A percentile compares a stretch with the other conserved stretches of the same genome.
Evolutionary conservation across 2,329 filamentous ascomycete genomes (phyloP).

Genomic region (Aspergillus jensenii): DNA sequence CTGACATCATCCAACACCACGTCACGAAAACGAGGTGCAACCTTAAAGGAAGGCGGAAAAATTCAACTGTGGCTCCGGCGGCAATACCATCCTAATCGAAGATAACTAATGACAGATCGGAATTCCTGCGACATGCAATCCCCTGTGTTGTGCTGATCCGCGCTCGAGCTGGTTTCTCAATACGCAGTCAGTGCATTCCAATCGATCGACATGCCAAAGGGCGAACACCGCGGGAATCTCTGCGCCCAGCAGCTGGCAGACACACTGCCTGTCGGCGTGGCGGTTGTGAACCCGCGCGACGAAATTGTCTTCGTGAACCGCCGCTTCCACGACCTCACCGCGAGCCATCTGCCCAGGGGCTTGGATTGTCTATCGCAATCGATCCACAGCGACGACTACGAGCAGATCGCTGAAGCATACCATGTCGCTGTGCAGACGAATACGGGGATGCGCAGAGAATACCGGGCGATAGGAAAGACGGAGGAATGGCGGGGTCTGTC

Average conservation of each 20-base stretch:
- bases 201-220: neutral
- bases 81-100: neutral
- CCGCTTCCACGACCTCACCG: slow-evolving; percentile 21
- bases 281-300: slow-evolving; percentile 21
- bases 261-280: slow-evolving; percentile 24
- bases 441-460: slow-evolving; percentile 23
- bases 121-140: neutral
- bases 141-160: neutral
- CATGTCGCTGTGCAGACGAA: neutral
- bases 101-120: neutral
- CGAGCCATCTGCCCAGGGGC: neutral
- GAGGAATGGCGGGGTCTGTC: slow-evolving; percentile 22
- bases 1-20: slow-evolving; percentile 3
- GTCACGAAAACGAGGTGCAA: neutral
- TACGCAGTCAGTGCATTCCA: too few species aligned
- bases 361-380: slow-evolving; percentile 19
- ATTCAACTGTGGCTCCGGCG: neutral
- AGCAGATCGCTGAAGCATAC: slow-evolving; percentile 16
- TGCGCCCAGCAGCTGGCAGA: slow-evolving; percentile 29
- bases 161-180: too few species aligned
- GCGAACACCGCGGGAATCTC: neutral
- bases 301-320: slow-evolving; percentile 21
- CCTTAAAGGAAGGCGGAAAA: neutral
- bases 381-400: slow-evolving; percentile 21
- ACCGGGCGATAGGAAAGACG: slow-evolving; percentile 16